Evolutionary conservation across 208 protist species (phyloP), one percentile per base, ranked within the genome.

Genomic region (Leishmania tarentolae): DNA sequence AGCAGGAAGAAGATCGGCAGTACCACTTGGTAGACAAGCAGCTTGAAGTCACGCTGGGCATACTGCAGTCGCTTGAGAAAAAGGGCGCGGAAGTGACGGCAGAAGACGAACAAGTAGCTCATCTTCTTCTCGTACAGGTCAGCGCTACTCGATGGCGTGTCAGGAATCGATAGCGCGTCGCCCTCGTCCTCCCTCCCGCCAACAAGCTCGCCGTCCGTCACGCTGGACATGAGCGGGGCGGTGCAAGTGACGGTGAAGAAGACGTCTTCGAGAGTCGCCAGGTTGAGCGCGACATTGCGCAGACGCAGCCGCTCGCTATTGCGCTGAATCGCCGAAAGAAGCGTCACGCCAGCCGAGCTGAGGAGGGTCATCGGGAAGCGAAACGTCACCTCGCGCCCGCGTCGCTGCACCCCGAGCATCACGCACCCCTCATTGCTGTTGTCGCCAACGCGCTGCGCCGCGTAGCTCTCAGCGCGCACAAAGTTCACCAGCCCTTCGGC

Each of bases 191-290:
- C 72, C 47, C 28, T 31, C 40, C 68, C 79, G 61, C 66, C 66
- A 59, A 81, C 75, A 28, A 78, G 53, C 72, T 76, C 77, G 35
- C 68, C 78, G 44, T 75, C 78, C 9, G 73, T 57, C 61, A 76
- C 56, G 15, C 61, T 42, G 4, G 47, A 19, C 69, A 84, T 76
- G 42, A 87, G 82, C 56, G 80, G 69, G 37, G 70, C 40, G 37
- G 65, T 65, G 59, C 68, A 69, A 52, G 86, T 92, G 40, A 90
- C 66, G 52, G 72, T 86, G 75, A 93, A 87, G 80, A 98, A 95
- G 3, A 98, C 95, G 78, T 98, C 91, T 85, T 96, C 90, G 56
- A 98, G 81, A 61, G 95, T 96, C 61, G 95, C 90, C 63, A 95
- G 82, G 77, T 89, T 91, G 53, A 97, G 79, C 31, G 86, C 86